Evolutionary conservation across 306 rosid genomes (phyloP), one percentile per base, ranked within the genome.

Genomic region (Quercus berberidifolia): DNA sequence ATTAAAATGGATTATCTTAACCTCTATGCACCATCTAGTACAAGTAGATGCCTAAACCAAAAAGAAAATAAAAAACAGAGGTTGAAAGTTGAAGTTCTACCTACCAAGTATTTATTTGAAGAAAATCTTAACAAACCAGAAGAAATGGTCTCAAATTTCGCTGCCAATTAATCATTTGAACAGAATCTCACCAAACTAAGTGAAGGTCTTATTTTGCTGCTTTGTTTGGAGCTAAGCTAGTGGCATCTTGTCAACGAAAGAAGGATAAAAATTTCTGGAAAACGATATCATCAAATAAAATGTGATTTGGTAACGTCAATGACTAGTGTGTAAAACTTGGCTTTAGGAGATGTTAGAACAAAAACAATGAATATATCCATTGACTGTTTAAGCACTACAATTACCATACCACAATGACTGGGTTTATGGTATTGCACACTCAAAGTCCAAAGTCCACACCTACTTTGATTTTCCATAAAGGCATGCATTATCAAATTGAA

Each of bases 151-250:
- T 12, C 46, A 7, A 38, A 49, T 49, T 49, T 49, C 15, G 17
- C 17, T 49, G 54, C 71, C n/a, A 41, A 33, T 52, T 60, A 88
- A 85, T 85, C 85, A 88, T 83, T 83, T 38, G 65, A 85, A 83
- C 85, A 67, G 74, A 59, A 81, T 88, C 88, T 76, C 72, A 83
- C 88, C 88, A 85, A 88, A 85, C 78, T 25, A n/a, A 33, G 2
- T 1, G 64, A 79, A 69, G 78, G 78, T 80, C 65, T 63, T 70
- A 46, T 43, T 81, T 79, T 11, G 74, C 56, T 81, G 78, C 78
- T 46, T 83, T 80, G 63, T 18, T 77, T 33, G 81, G 76, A 74
- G 71, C 72, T 77, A 4, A 21, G 55, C 56, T 38, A 38, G 46
- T 38, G 46, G 46, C 26, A 76, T 28, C 43, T 69, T 21, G 73